phyloP scores from a whole-genome alignment of 371 early-diverging fungal genomes.

The Syncephalastrum contaminatum region DNA sequence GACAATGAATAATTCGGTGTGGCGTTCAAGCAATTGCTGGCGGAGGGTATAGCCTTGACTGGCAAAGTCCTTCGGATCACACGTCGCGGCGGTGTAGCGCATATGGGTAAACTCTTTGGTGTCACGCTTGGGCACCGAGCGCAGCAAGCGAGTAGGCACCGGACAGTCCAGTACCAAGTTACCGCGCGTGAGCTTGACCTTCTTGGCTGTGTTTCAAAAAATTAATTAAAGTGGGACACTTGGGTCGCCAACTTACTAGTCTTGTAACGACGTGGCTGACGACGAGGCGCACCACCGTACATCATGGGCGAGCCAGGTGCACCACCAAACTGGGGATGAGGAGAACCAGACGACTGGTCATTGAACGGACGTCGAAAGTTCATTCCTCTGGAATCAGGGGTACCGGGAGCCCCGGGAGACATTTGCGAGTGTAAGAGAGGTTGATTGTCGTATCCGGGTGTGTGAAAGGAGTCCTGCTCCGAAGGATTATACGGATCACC shows the following conservation, averaged over 20 bases:
- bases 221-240: conserved; percentile 1
- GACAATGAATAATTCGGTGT: conserved; percentile 89
- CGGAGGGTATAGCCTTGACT: conserved; percentile 77
- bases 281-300: conserved; percentile 50
- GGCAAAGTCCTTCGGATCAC: conserved; percentile 81
- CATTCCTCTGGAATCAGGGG: conserved; percentile 9
- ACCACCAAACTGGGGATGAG: conserved; percentile 12
- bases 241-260: conserved; percentile 42
- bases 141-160: conserved; percentile 65
- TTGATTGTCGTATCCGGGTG: conserved; percentile 24
- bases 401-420: not conserved
- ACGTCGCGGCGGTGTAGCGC: conserved; percentile 83
- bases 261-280: conserved; percentile 64
- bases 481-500: conserved; percentile 28
- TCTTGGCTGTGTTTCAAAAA: conserved; percentile 29
- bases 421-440: conserved; percentile 23
- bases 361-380: conserved; percentile 6
- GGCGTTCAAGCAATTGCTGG: conserved; percentile 68
- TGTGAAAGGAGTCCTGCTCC: conserved; percentile 9
- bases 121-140: conserved; percentile 56
- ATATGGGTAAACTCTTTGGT: conserved; percentile 75
- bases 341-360: conserved; percentile 11
- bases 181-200: conserved; percentile 70
- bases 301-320: conserved; percentile 27
- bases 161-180: conserved; percentile 81